Base-by-base conservation (phyloP, 805 yeast genomes). In the Lipomyces mesembrius region DNA sequence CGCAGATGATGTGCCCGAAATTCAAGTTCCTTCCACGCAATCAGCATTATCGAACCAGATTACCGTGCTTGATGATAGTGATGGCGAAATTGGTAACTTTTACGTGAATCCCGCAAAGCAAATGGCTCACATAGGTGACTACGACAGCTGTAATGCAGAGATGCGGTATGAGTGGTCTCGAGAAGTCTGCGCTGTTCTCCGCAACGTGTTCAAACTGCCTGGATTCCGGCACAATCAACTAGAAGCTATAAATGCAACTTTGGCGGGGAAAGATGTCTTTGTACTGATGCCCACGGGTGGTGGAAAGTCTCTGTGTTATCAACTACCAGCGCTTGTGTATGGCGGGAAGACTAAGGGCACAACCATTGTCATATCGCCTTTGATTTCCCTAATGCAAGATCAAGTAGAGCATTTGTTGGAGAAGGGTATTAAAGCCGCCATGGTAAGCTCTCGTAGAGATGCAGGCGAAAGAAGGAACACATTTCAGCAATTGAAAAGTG, bases 261-360 rank as follows among this genome's bases (percentile, higher is more conserved):
- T 37, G 74, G 88, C 84, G 4, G 97, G 97, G 0, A 83, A 84
- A 56, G 99, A 95, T 77, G 97, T 91, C 0, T 92, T 95, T 79
- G 98, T 95, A 1, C 81, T 95, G 73, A 94, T 95, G 97, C 99
- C 99, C 0, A 95, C 99, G 0, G 99, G 99, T 51, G 99, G 99
- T 60, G 99, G 99, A 60, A 95, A 95, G 76, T 93, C 98, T 0
- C 79, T 95, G 37, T 95, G 99, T 76, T 95, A 93, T 77, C 99
- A 95, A 77, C 81, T 95, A 49, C 98, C 99, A 0, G 97, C 99
- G 0, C 81, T 95, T 56, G 87, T 94, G 1, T 81, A 83, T 54
- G 82, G 88, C 1, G 97, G 97, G 0, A 81, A 77, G 27, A 91
- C 97, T 0, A 79, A 79, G 20, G 98, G 98, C 17, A 89, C 95